Conservation (phyloP, 2,329 filamentous ascomycete genomes). For the Penicillium verrucosum region DNA sequence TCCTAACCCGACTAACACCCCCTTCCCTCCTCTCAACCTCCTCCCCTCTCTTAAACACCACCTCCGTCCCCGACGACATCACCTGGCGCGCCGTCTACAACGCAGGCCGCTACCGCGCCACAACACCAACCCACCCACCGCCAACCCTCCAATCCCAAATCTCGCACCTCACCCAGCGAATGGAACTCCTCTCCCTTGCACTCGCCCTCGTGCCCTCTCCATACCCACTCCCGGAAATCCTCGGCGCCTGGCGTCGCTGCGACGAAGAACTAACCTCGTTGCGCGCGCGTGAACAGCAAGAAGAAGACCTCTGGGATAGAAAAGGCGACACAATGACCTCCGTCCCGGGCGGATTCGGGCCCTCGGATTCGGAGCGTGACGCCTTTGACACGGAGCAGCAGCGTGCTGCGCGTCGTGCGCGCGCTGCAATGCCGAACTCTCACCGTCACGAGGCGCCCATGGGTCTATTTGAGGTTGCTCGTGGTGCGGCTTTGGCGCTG, state of each 20-base stretch:
- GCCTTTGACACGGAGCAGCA: constrained; percentile 44
- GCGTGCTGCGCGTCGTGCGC: constrained; percentile 34
- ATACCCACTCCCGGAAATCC: constrained; percentile 57
- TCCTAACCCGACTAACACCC: constrained; percentile 55
- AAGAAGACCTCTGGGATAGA: constrained; percentile 58
- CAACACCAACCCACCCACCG: constrained; percentile 26
- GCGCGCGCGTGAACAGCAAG: constrained; percentile 53
- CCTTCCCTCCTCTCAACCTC: constrained; percentile 33
- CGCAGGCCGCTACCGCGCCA: constrained; percentile 55
- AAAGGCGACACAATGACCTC: constrained; percentile 46
- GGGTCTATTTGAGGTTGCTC: constrained; percentile 52
- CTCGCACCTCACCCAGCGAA: constrained; percentile 58
- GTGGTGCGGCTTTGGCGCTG: constrained; percentile 49
- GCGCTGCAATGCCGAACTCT: constrained; percentile 22
- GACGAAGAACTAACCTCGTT: constrained; percentile 59
- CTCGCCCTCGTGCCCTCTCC: constrained; percentile 58
- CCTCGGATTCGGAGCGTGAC: constrained; percentile 44
- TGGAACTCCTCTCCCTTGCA: constrained; percentile 62
- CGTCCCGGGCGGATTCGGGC: constrained; percentile 46
- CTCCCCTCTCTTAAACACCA: constrained; percentile 26
- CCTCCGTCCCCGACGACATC: constrained; percentile 50
- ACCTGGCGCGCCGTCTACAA: constrained; percentile 64
- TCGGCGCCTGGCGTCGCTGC: constrained; percentile 61
- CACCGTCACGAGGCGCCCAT: constrained; percentile 48
- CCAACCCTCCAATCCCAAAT: constrained; percentile 44